These are phyloP conservation scores for Sporothrix phasma DNA, from an alignment of 2,329 filamentous ascomycete genomes.

Conservation along the genomic window DNA sequence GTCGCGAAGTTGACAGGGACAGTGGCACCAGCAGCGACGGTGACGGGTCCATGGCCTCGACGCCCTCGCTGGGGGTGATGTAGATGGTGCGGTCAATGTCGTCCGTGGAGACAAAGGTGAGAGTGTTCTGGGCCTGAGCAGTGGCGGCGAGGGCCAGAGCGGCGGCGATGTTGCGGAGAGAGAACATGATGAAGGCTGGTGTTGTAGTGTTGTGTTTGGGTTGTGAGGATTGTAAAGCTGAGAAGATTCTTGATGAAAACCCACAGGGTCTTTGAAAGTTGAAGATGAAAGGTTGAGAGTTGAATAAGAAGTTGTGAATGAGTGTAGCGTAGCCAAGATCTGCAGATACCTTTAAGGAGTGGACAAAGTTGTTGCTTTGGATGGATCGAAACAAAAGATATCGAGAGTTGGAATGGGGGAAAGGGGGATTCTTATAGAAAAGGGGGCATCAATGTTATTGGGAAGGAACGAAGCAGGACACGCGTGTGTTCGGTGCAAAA, in stretches of 20 bases:
- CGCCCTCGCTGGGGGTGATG: constrained; percentile 38
- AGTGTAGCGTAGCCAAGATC: background rate
- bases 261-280: background rate
- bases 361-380: background rate
- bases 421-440: background rate
- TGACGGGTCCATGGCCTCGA: constrained; percentile 28
- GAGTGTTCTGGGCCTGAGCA: constrained; percentile 35
- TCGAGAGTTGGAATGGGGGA: background rate
- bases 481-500: background rate
- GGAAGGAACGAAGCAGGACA: background rate
- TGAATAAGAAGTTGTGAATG: background rate
- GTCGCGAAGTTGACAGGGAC: constrained; percentile 29
- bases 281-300: background rate
- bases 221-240: background rate
- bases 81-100: constrained; percentile 37
- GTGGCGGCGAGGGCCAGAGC: constrained; percentile 24
- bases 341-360: background rate
- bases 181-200: constrained; percentile 12
- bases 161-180: background rate
- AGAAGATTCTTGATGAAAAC: background rate
- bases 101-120: constrained; percentile 53
- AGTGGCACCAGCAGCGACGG: constrained; percentile 30
- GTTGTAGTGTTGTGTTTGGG: background rate
- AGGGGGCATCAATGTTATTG: background rate
- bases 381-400: background rate